Base-by-base conservation (phyloP, 179 eudicot species). In the Spergularia azorica region DNA sequence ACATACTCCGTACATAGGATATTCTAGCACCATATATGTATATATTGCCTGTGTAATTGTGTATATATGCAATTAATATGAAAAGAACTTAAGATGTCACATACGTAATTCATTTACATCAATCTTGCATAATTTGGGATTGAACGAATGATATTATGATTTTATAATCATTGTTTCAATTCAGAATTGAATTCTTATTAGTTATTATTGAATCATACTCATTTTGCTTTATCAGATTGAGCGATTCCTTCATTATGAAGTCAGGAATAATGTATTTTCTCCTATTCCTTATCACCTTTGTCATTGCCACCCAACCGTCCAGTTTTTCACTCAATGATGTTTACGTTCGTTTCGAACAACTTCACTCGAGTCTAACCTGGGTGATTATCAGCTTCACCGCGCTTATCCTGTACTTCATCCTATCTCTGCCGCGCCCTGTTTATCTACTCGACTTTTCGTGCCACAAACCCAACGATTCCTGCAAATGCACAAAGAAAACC, bases 401-500 rank as follows among this genome's bases (percentile, higher is more conserved):
- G 58, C 39, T 50, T 68, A 38, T 18, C 50, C 72, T 68, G 8
- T 21, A 11, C 17, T 86, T 84, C 66, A 84, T 86, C 72, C 76
- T 81, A 51, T 79, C 84, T 6, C 81, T 85, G 11, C 88, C 86
- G 20, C 83, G 83, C 32, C 84, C 88, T 8, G 83, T 89, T 76
- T 89, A 87, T 77, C 87, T 89, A 0, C 82, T 89, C 11, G 79
- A 89, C 71, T 89, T 89, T 74, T 83, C 92, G 9, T 89, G 90
- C 74, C 83, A 87, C 72, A 89, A 89, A 62, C 92, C 92, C 16
- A 79, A 75, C 9, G 82, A 77, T 1, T 82, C 79, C 54, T 64
- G 83, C 39, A 84, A 84, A 73, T 87, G 89, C 86, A 71, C 90
- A 4, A 82, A 89, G 78, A 82, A 86, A 67, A 72, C 75, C 59